phyloP scores from a whole-genome alignment of 2,329 filamentous ascomycete species.

The Ophiostoma ips region DNA sequence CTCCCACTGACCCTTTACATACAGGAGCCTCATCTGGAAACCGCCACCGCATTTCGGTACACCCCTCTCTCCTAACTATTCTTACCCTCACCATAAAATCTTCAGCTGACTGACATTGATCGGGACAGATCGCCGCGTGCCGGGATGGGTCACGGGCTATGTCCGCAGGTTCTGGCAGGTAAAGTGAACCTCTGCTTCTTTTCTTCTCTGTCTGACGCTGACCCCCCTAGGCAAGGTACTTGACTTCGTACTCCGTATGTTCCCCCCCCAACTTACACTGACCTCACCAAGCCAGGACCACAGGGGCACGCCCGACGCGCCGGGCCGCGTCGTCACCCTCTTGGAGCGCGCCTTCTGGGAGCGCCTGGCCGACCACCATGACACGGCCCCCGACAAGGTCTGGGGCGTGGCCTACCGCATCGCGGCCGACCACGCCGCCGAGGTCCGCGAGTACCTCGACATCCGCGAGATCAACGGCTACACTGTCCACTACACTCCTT shows the following conservation, averaged over 20 bases:
- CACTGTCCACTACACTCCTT: conserved; percentile 79
- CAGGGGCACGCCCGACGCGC: conserved; percentile 73
- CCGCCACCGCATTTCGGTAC: conserved; percentile 90
- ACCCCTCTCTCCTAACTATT: conserved; percentile 7
- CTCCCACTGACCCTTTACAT: not conserved
- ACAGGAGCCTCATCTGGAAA: conserved; percentile 92
- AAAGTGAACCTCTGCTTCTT: conserved; percentile 17
- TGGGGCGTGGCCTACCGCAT: conserved; percentile 95
- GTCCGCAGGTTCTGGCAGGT: conserved; percentile 98
- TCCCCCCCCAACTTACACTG: not conserved
- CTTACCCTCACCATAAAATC: not conserved
- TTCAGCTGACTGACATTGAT: not conserved
- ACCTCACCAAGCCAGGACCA: conserved; percentile 63
- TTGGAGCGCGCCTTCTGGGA: conserved; percentile 78
- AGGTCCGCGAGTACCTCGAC: conserved; percentile 80
- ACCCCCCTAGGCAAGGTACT: conserved; percentile 4
- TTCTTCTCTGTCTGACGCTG: not conserved
- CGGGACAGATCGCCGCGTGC: conserved; percentile 63
- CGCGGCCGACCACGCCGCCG: conserved; percentile 51
- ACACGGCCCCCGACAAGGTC: conserved; percentile 49
- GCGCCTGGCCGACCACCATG: conserved; percentile 54
- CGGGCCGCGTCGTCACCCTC: conserved; percentile 84
- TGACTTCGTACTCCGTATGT: too few species aligned
- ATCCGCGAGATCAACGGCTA: conserved; percentile 97
- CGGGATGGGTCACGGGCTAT: conserved; percentile 86